Conservation (phyloP, 2,329 filamentous ascomycete genomes). For the Tolypocladium album region DNA sequence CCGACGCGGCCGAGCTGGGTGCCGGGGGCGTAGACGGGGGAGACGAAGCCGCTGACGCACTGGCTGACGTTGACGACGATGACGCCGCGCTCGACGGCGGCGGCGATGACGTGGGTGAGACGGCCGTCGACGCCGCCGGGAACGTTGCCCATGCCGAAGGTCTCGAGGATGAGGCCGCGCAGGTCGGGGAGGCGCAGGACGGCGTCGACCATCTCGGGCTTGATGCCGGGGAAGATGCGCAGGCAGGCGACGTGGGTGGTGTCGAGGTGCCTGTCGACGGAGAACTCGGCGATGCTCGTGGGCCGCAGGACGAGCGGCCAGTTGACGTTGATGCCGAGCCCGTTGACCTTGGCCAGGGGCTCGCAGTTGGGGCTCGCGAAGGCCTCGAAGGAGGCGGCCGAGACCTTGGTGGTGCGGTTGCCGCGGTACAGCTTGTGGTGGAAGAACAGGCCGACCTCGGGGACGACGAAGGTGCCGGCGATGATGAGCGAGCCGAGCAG, state of each 20-base stretch:
- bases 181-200: slow-evolving; percentile 69
- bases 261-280: slow-evolving; percentile 63
- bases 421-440: slow-evolving; percentile 84
- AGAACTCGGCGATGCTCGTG: slow-evolving; percentile 62
- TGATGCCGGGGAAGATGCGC: slow-evolving; percentile 85
- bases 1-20: slow-evolving; percentile 72
- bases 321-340: slow-evolving; percentile 68
- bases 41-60: slow-evolving; percentile 69
- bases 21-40: slow-evolving; percentile 66
- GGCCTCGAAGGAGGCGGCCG: slow-evolving; percentile 74
- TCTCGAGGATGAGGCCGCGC: slow-evolving; percentile 76
- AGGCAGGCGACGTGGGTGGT: slow-evolving; percentile 85
- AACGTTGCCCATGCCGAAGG: slow-evolving; percentile 87
- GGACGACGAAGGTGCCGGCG: slow-evolving; percentile 84
- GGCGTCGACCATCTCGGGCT: slow-evolving; percentile 84
- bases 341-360: slow-evolving; percentile 72
- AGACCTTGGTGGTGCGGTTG: slow-evolving; percentile 80
- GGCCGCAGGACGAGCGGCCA: slow-evolving; percentile 71
- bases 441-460: slow-evolving; percentile 90
- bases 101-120: slow-evolving; percentile 65
- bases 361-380: slow-evolving; percentile 83
- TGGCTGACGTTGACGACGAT: slow-evolving; percentile 88
- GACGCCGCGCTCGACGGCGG: slow-evolving; percentile 69
- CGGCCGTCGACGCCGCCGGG: slow-evolving; percentile 72
- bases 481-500: slow-evolving; percentile 80